Conservation (phyloP, 2,329 filamentous ascomycete genomes). For the Clonostachys rosea region DNA sequence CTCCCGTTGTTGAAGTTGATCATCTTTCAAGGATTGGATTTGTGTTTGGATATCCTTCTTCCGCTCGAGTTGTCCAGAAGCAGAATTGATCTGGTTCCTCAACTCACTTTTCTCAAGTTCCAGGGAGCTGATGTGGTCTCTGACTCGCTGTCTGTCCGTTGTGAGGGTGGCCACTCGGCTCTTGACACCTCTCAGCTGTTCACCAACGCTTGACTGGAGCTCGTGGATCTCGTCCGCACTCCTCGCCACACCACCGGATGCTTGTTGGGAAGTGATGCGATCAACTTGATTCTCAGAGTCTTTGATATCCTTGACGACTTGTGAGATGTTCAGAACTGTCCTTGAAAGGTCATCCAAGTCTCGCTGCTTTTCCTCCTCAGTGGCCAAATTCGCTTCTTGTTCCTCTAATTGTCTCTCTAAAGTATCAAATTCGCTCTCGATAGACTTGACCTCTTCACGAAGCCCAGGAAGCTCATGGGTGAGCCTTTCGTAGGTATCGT, state of each 20-base stretch:
- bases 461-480: constrained; percentile 66
- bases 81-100: constrained; percentile 65
- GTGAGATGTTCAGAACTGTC: constrained; percentile 70
- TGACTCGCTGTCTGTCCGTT: constrained; percentile 66
- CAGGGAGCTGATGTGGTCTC: constrained; percentile 61
- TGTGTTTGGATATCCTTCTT: constrained; percentile 67
- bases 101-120: constrained; percentile 77
- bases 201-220: constrained; percentile 61
- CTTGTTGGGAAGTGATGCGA: constrained; percentile 71
- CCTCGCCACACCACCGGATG: constrained; percentile 58
- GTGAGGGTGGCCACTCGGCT: constrained; percentile 60
- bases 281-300: constrained; percentile 70
- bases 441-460: constrained; percentile 55
- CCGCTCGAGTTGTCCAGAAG: constrained; percentile 73
- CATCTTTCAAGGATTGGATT: constrained; percentile 67
- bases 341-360: constrained; percentile 74
- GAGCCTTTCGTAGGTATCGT: constrained; percentile 71
- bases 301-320: constrained; percentile 66
- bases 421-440: constrained; percentile 57
- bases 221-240: constrained; percentile 82
- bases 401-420: constrained; percentile 60
- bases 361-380: constrained; percentile 60
- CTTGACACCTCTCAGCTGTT: constrained; percentile 63
- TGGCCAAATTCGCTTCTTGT: constrained; percentile 61
- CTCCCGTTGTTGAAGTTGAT: constrained; percentile 65